These are phyloP conservation scores for Daldinia caldariorum DNA, from an alignment of 495 filamentous ascomycete genomes.

Conservation along the genomic window DNA sequence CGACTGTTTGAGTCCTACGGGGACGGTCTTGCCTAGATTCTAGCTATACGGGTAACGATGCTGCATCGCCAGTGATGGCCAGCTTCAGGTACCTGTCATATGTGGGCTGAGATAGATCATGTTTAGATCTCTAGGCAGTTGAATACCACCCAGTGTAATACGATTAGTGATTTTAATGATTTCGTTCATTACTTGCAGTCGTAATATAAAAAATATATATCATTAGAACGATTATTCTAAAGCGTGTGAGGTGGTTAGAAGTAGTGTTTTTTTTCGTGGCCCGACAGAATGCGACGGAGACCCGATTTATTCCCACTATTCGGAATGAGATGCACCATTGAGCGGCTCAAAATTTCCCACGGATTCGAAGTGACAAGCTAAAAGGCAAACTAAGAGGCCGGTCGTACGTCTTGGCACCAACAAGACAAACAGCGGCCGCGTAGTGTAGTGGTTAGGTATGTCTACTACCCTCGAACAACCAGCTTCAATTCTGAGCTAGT, in stretches of 20 bases:
- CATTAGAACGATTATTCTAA: no score
- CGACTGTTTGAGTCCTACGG: no score
- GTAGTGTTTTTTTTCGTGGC: background rate
- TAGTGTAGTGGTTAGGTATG: slow-evolving; percentile 16
- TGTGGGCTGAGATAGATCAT: no score
- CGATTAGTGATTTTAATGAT: no score
- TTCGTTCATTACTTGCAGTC: no score
- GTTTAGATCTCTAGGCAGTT: no score
- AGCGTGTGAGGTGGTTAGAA: background rate
- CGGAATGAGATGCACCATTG: background rate
- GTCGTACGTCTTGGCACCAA: slow-evolving; percentile 4
- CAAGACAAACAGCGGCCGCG: slow-evolving; percentile 3
- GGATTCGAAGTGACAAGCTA: background rate
- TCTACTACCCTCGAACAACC: background rate
- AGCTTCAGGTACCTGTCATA: no score
- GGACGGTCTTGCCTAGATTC: no score
- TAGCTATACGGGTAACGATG: no score
- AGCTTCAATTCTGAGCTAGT: background rate
- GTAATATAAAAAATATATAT: no score
- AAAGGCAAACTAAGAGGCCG: slow-evolving; percentile 4
- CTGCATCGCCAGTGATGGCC: no score
- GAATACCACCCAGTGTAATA: no score
- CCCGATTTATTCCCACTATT: slow-evolving; percentile 1
- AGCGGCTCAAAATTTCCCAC: background rate
- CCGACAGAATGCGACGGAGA: background rate